Base-by-base conservation (phyloP, 1,284 basidiomycete genomes). In the Ceratobasidium papillatum region DNA sequence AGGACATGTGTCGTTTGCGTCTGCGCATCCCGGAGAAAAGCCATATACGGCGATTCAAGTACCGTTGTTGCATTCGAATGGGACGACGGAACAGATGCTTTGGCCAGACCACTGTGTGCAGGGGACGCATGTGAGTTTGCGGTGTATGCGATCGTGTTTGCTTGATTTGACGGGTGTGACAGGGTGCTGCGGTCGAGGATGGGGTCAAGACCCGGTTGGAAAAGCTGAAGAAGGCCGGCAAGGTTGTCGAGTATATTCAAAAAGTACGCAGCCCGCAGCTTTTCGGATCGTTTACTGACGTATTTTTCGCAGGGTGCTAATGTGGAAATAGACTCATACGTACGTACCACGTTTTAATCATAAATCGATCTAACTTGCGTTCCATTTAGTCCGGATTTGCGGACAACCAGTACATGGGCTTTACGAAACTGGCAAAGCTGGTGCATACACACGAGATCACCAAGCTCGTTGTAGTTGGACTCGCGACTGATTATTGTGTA, bases 401-500 rank as follows among this genome's bases (percentile, higher is more conserved):
- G 77, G 81, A 81, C 78, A 83, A 81, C 78, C 80, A 81, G 78
- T 81, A 77, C 76, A 80, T 68, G 72, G 79, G 77, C 75, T 81
- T 79, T 80, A 84, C 80, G 69, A 80, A 77, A 36, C 77, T 88
- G 7, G 80, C 80, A 49, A 76, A 78, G 30, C 78, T 80, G 54
- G 81, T 89, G 54, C 78, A 79, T 62, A 78, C 79, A 5, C 77
- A 80, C 47, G 81, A 78, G 3, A 82, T 89, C 2, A 80, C 81
- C 32, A 82, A 83, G 63, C 83, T 90, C 9, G 85, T 88, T 45
- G 82, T 90, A 3, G 84, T 83, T 0, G 90, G 90, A 2, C 81
- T 91, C 22, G 90, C 90, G 52, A 86, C 87, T 19, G 90, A 91
- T 79, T 90, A 86, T 78, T 91, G 90, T 78, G 86, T 88, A 19